A percentile compares a stretch with the other conserved stretches of the same genome.
Conservation (phyloP, 441 rosid genomes). For the Erysimum cheiri region DNA sequence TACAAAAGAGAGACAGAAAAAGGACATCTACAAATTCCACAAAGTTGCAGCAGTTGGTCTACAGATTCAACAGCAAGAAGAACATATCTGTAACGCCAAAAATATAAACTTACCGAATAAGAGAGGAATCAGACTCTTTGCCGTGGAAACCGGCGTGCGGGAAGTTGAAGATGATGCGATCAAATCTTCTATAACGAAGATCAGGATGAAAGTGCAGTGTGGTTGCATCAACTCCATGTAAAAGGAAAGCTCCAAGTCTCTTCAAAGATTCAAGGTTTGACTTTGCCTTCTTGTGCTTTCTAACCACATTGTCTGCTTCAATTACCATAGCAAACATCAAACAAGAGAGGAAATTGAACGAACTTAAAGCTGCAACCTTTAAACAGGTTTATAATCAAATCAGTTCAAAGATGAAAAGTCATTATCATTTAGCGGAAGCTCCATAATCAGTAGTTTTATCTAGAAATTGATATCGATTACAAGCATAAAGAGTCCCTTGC, state of each 20-base stretch:
- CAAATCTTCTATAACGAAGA: conserved; percentile 52
- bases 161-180: conserved; percentile 52
- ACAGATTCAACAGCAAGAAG: conserved; percentile 36
- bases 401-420: not conserved
- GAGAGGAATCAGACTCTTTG: conserved; percentile 37
- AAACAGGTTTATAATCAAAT: not conserved
- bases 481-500: not conserved
- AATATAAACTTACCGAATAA: conserved; percentile 47
- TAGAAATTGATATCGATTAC: conserved; percentile 1
- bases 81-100: not conserved
- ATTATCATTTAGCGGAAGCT: not conserved
- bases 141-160: conserved; percentile 58
- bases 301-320: conserved; percentile 44
- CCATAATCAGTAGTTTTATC: not conserved
- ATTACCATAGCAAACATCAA: not conserved
- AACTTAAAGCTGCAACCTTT: conserved; percentile 19
- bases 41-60: conserved; percentile 6
- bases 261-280: conserved; percentile 48
- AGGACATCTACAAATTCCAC: not conserved
- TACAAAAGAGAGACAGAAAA: conserved; percentile 27
- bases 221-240: conserved; percentile 65
- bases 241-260: conserved; percentile 50
- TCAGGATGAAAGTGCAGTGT: conserved; percentile 43
- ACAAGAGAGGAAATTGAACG: not conserved
- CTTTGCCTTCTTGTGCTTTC: conserved; percentile 53